Evolutionary conservation across 805 yeast species (phyloP).

Genomic region (Hanseniaspora pseudoguilliermondii): DNA sequence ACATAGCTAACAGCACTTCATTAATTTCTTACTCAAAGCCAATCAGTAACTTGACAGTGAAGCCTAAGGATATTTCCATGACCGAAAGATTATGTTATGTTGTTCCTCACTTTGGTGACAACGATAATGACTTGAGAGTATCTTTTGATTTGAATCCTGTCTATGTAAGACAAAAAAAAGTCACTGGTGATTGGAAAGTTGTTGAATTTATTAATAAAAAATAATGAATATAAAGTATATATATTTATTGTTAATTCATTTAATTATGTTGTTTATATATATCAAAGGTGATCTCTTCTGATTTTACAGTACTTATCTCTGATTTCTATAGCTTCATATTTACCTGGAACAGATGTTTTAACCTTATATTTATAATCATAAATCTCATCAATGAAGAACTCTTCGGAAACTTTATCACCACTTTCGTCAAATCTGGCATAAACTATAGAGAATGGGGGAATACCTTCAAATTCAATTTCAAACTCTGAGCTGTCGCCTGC

Average conservation of each 20-base stretch:
- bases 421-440: slow-evolving; percentile 54
- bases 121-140: slow-evolving; percentile 61
- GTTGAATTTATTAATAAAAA: slow-evolving; percentile 25
- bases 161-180: slow-evolving; percentile 59
- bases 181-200: slow-evolving; percentile 53
- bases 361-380: slow-evolving; percentile 56
- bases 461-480: slow-evolving; percentile 67
- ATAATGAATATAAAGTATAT: slow-evolving; percentile 13
- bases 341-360: slow-evolving; percentile 76
- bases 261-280: neutral
- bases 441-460: slow-evolving; percentile 80
- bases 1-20: slow-evolving; percentile 60
- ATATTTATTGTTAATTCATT: neutral
- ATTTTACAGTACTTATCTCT: slow-evolving; percentile 67
- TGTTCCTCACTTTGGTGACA: slow-evolving; percentile 78
- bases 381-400: slow-evolving; percentile 46
- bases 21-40: slow-evolving; percentile 81
- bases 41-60: slow-evolving; percentile 68
- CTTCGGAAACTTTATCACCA: slow-evolving; percentile 47
- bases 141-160: slow-evolving; percentile 87
- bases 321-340: slow-evolving; percentile 85
- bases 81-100: slow-evolving; percentile 78
- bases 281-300: slow-evolving; percentile 25
- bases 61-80: slow-evolving; percentile 54
- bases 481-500: slow-evolving; percentile 92